Percentiles rank a stretch among this genome's conserved stretches.
Conservation (phyloP, 352 stramenopile species). For the Phytophthora meadii region DNA sequence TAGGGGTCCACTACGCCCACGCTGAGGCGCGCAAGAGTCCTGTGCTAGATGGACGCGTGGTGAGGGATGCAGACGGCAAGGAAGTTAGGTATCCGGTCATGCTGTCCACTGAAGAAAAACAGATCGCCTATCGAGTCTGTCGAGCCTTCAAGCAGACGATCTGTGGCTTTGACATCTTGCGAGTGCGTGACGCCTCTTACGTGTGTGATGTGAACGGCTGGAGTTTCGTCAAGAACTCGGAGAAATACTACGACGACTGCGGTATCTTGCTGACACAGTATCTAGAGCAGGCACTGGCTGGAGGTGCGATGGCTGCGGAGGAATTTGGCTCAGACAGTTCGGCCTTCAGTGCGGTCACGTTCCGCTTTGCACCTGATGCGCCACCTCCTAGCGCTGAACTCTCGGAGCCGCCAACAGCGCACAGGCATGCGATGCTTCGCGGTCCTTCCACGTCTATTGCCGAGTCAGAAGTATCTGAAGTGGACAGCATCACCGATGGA, state of each 20-base stretch:
- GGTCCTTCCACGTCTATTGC: slow-evolving; percentile 37
- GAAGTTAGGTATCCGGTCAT: slow-evolving; percentile 99
- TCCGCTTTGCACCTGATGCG: slow-evolving; percentile 60
- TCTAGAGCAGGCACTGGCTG: slow-evolving; percentile 66
- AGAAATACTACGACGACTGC: slow-evolving; percentile 99
- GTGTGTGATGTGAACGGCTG: slow-evolving; percentile 99
- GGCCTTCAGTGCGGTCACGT: slow-evolving; percentile 69
- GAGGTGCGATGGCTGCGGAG: slow-evolving; percentile 38
- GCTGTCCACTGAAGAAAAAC: slow-evolving; percentile 98
- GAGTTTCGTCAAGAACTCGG: slow-evolving; percentile 99
- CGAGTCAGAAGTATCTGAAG: slow-evolving; percentile 35
- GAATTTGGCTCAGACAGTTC: slow-evolving; percentile 60
- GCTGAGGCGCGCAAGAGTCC: slow-evolving; percentile 99
- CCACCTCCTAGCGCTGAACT: slow-evolving; percentile 55
- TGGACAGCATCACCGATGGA: slow-evolving; percentile 33
- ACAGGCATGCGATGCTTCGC: slow-evolving; percentile 37
- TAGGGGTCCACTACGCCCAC: slow-evolving; percentile 98
- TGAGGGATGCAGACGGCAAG: slow-evolving; percentile 97
- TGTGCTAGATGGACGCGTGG: slow-evolving; percentile 98
- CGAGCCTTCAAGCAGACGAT: slow-evolving; percentile 92
- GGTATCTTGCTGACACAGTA: slow-evolving; percentile 93
- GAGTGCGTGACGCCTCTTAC: slow-evolving; percentile 92
- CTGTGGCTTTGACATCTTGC: slow-evolving; percentile 99
- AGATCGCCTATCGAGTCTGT: slow-evolving; percentile 95
- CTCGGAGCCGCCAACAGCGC: slow-evolving; percentile 57